Base-by-base conservation (phyloP, 2,329 filamentous ascomycete genomes). In the Sarocladium brachiariae region DNA sequence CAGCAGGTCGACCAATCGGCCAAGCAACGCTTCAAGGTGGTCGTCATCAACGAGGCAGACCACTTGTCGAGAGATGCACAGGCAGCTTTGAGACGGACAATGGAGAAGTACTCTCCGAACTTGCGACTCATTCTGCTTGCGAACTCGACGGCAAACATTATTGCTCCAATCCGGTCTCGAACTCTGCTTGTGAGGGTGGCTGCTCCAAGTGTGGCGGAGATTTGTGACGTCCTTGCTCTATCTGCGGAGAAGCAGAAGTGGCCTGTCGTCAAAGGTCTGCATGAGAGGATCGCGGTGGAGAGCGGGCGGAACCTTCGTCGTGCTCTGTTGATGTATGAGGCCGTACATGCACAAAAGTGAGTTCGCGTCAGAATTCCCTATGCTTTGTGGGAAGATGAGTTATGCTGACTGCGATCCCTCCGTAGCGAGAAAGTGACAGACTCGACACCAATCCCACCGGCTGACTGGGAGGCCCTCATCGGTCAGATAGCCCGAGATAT, bases 91-190 rank as follows among this genome's bases (percentile, higher is more conserved):
- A 82, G 93, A 66, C 78, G 93, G 55, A 99, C 93, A 0, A 99
- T 99, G 93, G 93, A 99, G 72, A 99, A 99, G 70, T 99, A 99
- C 75, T 95, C 88, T 61, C 91, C 92, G 13, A 99, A 99, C 66
- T 63, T 99, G 63, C 80, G 93, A 19, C 70, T 99, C 59, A 97
- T 99, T 46, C 73, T 99, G 53, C 73, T 99, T 53, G 93, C 93
- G 46, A 97, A 97, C 66, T 95, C 88, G 58, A 99, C 93, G 19
- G 91, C 91, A 56, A 97, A 97, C 63, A 99, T 99, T 61, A 99
- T 99, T 67, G 92, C 93, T n/a, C 93, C 93, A 1, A 99, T 99
- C 64, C 81, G 92, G 57, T 95, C 88, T 61, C 79, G 93, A 68
- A 96, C 91, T 50, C 74, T 99, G 65, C 77, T 99, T 47, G 89